phyloP scores from a whole-genome alignment of 768 basidiomycete species.

The Chlorophyllum brunneum region DNA sequence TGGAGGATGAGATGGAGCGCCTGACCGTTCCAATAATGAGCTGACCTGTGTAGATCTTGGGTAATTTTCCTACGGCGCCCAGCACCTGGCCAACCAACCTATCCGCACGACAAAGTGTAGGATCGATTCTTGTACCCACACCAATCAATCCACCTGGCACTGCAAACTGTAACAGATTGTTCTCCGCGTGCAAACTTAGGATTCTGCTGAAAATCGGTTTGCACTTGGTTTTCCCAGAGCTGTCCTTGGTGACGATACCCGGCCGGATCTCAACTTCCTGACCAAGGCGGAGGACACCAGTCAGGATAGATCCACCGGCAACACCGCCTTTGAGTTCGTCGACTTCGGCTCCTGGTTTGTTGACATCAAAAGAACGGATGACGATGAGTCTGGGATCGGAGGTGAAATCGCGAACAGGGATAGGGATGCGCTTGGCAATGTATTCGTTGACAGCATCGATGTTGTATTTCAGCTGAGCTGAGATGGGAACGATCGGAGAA shows the following conservation, averaged over 20 bases:
- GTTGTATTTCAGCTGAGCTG: slow-evolving; percentile 98
- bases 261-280: slow-evolving; percentile 96
- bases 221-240: slow-evolving; percentile 83
- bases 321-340: slow-evolving; percentile 98
- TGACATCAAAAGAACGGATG: slow-evolving; percentile 99
- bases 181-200: slow-evolving; percentile 91
- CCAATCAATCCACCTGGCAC: slow-evolving; percentile 98
- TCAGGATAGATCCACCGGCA: slow-evolving; percentile 94
- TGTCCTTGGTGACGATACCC: slow-evolving; percentile 95
- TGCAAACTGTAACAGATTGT: slow-evolving; percentile 89
- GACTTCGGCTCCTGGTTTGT: slow-evolving; percentile 97
- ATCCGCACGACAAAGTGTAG: slow-evolving; percentile 95
- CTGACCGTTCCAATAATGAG: not conserved
- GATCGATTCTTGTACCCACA: slow-evolving; percentile 96
- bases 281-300: slow-evolving; percentile 85
- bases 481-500: slow-evolving; percentile 98
- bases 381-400: slow-evolving; percentile 93
- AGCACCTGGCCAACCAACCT: slow-evolving; percentile 95
- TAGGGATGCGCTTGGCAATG: slow-evolving; percentile 94
- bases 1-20: not conserved
- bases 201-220: slow-evolving; percentile 91
- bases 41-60: slow-evolving; percentile 86
- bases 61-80: slow-evolving; percentile 91
- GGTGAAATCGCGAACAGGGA: slow-evolving; percentile 90
- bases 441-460: slow-evolving; percentile 99